phyloP scores from a whole-genome alignment of 2,329 filamentous ascomycete genomes.

The Cercospora beticola region DNA sequence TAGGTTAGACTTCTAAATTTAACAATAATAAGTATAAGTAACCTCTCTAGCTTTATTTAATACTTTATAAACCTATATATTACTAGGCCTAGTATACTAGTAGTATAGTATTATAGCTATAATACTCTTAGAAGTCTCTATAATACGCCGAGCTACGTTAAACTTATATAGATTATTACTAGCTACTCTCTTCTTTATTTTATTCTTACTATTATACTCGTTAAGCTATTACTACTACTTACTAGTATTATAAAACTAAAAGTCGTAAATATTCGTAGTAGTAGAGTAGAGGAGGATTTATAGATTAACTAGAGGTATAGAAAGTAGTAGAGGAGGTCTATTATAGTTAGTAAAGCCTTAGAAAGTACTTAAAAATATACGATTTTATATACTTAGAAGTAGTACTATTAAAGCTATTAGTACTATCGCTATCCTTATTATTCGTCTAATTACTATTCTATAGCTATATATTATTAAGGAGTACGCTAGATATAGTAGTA shows the following conservation, averaged over 20 bases:
- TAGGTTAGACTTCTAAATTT: too few species aligned
- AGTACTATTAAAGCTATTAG: not conserved
- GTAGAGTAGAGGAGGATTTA: not conserved
- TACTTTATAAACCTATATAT: not conserved
- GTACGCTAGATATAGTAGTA: too few species aligned
- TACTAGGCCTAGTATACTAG: not conserved
- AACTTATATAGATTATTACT: not conserved
- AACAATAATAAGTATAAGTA: not conserved
- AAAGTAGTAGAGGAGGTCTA: not conserved
- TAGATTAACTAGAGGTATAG: not conserved
- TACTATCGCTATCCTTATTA: too few species aligned
- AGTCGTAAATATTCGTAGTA: not conserved
- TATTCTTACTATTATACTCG: not conserved
- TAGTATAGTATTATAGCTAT: not conserved
- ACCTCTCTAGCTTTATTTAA: not conserved
- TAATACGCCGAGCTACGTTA: not conserved
- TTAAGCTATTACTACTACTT: not conserved
- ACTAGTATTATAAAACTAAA: not conserved
- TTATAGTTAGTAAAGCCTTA: not conserved
- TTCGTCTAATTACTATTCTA: too few species aligned
- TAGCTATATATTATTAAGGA: too few species aligned
- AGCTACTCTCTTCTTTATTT: not conserved
- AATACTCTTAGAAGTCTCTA: not conserved
- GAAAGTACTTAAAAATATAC: not conserved
- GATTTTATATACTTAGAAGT: not conserved